phyloP scores from a whole-genome alignment of 192 early-diverging fungal species.

The Gaertneriomyces semiglobifer region DNA sequence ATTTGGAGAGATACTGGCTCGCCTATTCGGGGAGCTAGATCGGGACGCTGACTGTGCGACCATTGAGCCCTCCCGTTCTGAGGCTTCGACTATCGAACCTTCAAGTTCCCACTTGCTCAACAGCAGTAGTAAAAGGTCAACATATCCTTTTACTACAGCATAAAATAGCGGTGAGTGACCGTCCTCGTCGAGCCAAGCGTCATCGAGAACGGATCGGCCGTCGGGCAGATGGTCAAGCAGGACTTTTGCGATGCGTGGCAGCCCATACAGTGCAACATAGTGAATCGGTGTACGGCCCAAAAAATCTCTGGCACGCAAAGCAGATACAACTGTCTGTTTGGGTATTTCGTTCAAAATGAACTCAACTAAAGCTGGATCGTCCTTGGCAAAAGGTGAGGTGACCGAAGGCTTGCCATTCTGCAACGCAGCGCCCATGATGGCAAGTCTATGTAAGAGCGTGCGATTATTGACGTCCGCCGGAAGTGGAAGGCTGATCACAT shows the following conservation, averaged over 20 bases:
- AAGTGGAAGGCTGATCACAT: constrained; percentile 5
- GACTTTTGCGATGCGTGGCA: constrained; percentile 39
- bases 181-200: constrained; percentile 63
- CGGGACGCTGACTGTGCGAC: too few species aligned
- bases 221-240: constrained; percentile 47
- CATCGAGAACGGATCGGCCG: constrained; percentile 32
- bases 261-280: constrained; percentile 56
- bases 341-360: constrained; percentile 40
- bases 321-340: constrained; percentile 22
- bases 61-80: too few species aligned
- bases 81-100: constrained; percentile 11
- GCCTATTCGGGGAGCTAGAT: neutral
- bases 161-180: constrained; percentile 64
- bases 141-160: constrained; percentile 45
- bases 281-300: constrained; percentile 60
- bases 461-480: constrained; percentile 58
- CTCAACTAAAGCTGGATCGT: constrained; percentile 37
- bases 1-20: neutral
- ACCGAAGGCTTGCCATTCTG: neutral
- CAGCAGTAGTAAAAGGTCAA: constrained; percentile 18
- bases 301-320: constrained; percentile 45
- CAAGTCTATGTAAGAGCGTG: constrained; percentile 53
- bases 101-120: constrained; percentile 15
- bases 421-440: constrained; percentile 46
- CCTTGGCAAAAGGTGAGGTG: constrained; percentile 16